Percentiles rank a stretch among this genome's conserved stretches.
Conservation (phyloP, 495 filamentous ascomycete species). For the Chaetomidium leptoderma region DNA sequence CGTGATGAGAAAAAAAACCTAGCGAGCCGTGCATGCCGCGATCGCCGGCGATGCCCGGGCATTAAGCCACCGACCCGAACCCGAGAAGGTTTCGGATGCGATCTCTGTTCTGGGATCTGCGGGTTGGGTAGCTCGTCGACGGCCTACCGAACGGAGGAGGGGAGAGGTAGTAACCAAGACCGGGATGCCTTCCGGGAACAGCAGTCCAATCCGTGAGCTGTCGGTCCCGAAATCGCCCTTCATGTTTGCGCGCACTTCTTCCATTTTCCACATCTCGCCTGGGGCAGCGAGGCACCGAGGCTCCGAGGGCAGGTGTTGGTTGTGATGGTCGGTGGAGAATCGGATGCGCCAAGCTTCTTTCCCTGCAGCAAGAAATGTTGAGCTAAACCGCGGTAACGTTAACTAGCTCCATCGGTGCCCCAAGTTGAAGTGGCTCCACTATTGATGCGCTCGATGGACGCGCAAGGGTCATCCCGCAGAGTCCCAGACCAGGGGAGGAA, state of each 20-base stretch:
- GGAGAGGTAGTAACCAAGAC: neutral
- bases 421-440: neutral
- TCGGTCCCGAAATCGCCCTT: neutral
- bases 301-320: no score
- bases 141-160: neutral
- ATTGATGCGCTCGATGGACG: neutral
- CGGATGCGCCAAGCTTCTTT: slow-evolving; percentile 11
- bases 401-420: slow-evolving; percentile 2
- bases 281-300: no score
- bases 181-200: neutral
- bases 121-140: neutral
- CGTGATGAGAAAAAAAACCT: neutral
- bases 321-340: neutral
- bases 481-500: no score
- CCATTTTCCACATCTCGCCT: no score
- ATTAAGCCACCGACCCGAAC: slow-evolving; percentile 15
- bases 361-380: slow-evolving; percentile 1
- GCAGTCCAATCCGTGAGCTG: neutral
- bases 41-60: neutral
- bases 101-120: slow-evolving; percentile 1
- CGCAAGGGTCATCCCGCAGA: no score
- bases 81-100: slow-evolving; percentile 16
- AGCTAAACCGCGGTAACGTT: neutral
- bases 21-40: neutral
- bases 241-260: slow-evolving; percentile 3